Evolutionary conservation across 306 rosid genomes (phyloP), one percentile per base, ranked within the genome.

Genomic region (Albizia julibrissin): DNA sequence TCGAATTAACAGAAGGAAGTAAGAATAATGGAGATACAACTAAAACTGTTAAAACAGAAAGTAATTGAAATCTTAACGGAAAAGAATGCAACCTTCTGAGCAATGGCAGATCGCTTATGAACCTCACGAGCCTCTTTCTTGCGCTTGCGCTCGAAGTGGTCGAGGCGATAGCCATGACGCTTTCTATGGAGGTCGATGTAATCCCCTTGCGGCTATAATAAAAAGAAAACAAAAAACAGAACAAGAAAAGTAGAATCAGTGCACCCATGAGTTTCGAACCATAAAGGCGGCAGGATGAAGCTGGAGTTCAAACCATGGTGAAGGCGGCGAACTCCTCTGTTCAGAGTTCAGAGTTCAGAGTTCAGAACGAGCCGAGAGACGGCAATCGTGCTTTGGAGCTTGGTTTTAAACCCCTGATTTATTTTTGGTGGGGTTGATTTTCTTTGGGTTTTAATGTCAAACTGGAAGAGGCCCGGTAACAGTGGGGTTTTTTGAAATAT

Each of bases 151-250:
- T 91, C 97, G 73, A 85, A 89, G 89, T 95, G 90, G 71, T 95
- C 99, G 1, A 79, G 90, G 29, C 94, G 95, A 74, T 91, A 87
- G 66, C 99, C 99, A 95, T 92, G 65, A 42, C 97, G 91, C 86
- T 90, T 93, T 89, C 91, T 79, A 83, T 90, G 96, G 79, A 93
- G 97, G 10, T 95, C 99, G 37, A 95, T 93, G 86, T 95, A 92
- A 88, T 95, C 99, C 77, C 98, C 98, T 91, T 95, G 99, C 64
- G 99, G 99, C 99, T 95, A 49, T 13, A 73, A 73, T 10, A 29
- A 16, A 47, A 73, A 73, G 10, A 54, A 14, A 34, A 5, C 22
- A 19, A 7, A 74, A 24, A 21, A 72, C 14, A 40, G 52, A 31
- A 34, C 61, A 33, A 29, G 7, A 80, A 68, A 31, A 34, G 54